Conservation (phyloP, 495 filamentous ascomycete genomes). For the Penicillium dipodomyicola region DNA sequence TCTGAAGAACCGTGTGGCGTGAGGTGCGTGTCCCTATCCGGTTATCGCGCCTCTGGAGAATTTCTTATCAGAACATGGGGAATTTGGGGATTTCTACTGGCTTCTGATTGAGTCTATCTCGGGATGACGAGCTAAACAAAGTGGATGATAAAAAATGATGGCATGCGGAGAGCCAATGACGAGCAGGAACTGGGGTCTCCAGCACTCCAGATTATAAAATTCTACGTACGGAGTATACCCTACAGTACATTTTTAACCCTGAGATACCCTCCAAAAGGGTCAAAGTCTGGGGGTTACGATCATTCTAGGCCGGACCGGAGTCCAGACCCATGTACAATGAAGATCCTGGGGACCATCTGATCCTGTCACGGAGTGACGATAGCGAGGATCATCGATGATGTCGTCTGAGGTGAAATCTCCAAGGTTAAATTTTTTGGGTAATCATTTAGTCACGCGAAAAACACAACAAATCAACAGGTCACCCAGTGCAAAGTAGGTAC, state of each 20-base stretch:
- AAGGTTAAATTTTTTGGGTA: slow-evolving; percentile 15
- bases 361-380: slow-evolving; percentile 19
- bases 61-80: slow-evolving; percentile 8
- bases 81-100: background rate
- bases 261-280: background rate
- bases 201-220: background rate
- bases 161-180: slow-evolving; percentile 15
- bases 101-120: background rate
- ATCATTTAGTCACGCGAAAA: slow-evolving; percentile 26
- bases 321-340: slow-evolving; percentile 2
- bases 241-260: background rate
- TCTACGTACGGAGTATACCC: background rate
- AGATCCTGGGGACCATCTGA: background rate
- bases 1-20: slow-evolving; percentile 30
- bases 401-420: slow-evolving; percentile 18
- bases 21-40: slow-evolving; percentile 31
- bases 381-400: slow-evolving; percentile 32
- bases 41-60: slow-evolving; percentile 30
- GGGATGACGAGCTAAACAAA: slow-evolving; percentile 1
- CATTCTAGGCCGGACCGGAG: slow-evolving; percentile 2
- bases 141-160: slow-evolving; percentile 20
- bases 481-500: slow-evolving; percentile 8
- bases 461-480: slow-evolving; percentile 17
- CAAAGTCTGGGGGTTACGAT: background rate
- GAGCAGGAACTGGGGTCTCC: slow-evolving; percentile 1